Evolutionary conservation across 2,329 filamentous ascomycete genomes (phyloP).

Genomic region (Xylariaceae sp.): DNA sequence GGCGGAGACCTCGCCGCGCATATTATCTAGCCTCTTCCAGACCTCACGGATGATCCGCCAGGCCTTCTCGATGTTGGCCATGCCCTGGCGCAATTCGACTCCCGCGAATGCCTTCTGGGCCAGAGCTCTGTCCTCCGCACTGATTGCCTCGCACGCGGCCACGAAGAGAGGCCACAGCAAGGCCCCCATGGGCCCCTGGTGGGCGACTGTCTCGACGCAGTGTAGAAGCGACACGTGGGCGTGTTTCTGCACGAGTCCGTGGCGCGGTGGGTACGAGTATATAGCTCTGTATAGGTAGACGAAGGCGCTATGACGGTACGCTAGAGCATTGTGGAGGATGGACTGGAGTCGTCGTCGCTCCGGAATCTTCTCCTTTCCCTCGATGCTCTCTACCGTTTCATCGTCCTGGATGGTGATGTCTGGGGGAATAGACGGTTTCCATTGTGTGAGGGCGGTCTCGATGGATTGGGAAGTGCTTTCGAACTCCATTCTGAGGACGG

Average conservation of each 20-base stretch:
- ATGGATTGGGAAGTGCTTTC: constrained; percentile 57
- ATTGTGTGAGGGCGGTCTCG: constrained; percentile 56
- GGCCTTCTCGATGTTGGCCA: constrained; percentile 65
- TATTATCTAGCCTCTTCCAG: constrained; percentile 57
- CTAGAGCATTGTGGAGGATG: constrained; percentile 61
- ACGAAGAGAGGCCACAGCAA: constrained; percentile 68
- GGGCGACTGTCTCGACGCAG: constrained; percentile 57
- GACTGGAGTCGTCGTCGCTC: constrained; percentile 51
- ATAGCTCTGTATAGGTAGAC: constrained; percentile 62
- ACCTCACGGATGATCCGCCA: constrained; percentile 65
- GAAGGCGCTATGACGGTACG: constrained; percentile 61
- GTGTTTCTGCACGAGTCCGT: constrained; percentile 57
- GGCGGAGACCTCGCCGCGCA: constrained; percentile 28
- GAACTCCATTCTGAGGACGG: constrained; percentile 53
- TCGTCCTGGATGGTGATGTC: constrained; percentile 38
- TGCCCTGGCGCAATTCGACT: constrained; percentile 61
- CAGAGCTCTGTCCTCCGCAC: constrained; percentile 51
- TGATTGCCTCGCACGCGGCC: constrained; percentile 61
- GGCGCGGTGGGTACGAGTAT: constrained; percentile 48
- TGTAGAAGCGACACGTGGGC: constrained; percentile 53
- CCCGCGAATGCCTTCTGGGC: constrained; percentile 56
- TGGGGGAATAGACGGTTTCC: constrained; percentile 55
- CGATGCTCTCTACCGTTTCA: constrained; percentile 15
- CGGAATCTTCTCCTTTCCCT: constrained; percentile 27
- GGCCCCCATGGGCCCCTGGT: constrained; percentile 63